Conservation (phyloP, 768 basidiomycete genomes). For the Boletellus sp. region DNA sequence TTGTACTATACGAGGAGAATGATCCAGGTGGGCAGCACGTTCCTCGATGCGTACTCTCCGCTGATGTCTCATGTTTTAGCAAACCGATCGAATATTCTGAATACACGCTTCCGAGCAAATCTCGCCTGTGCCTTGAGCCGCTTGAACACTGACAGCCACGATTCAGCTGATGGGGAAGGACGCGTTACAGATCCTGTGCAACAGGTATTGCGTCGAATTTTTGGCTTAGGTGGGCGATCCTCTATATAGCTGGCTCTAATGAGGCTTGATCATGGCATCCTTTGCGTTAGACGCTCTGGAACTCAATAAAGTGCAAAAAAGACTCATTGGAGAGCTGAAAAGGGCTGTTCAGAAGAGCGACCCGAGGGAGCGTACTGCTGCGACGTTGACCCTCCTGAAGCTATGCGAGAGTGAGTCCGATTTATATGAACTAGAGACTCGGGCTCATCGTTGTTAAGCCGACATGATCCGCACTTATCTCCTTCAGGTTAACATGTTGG, state of each 20-base stretch:
- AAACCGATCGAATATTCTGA: constrained; percentile 1
- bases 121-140: constrained; percentile 12
- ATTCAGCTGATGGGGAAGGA: background rate
- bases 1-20: constrained; percentile 5
- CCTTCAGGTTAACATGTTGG: constrained; percentile 1
- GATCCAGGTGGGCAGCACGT: background rate
- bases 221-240: constrained; percentile 14
- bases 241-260: background rate
- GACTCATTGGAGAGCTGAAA: constrained; percentile 13
- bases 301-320: constrained; percentile 1
- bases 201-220: constrained; percentile 8
- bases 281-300: constrained; percentile 1
- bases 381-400: constrained; percentile 21
- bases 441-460: constrained; percentile 9
- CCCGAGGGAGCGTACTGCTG: constrained; percentile 17
- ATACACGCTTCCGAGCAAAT: constrained; percentile 11
- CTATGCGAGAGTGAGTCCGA: constrained; percentile 16
- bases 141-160: background rate
- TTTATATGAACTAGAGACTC: background rate
- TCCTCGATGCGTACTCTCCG: background rate
- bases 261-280: background rate
- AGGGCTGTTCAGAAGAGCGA: background rate
- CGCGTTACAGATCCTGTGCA: background rate
- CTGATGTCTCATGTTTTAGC: background rate
- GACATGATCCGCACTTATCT: constrained; percentile 4